Evolutionary conservation across 305 asterid species (phyloP).

Genomic region (Fraxinus paxiana): DNA sequence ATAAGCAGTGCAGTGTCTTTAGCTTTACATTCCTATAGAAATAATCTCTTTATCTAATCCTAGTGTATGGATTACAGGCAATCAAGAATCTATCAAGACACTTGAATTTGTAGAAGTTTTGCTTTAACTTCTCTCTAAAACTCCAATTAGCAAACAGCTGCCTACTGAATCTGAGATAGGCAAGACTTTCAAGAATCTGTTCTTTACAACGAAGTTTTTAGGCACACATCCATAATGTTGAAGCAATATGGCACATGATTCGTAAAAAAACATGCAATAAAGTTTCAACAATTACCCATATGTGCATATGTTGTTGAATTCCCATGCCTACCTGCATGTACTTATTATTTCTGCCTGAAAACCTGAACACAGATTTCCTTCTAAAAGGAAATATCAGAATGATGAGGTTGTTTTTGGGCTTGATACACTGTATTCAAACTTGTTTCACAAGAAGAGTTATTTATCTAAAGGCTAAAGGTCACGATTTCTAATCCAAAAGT

Average conservation of each 20-base stretch:
- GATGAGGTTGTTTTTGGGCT: conserved; percentile 3
- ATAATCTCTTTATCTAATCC: background rate
- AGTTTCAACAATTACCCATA: background rate
- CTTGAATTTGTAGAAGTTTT: background rate
- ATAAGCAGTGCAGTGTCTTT: background rate
- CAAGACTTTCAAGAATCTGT: background rate
- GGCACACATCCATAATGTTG: background rate
- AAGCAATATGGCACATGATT: background rate
- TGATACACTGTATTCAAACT: conserved; percentile 3
- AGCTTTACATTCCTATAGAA: background rate
- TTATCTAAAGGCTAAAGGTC: conserved; percentile 9
- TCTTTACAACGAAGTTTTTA: background rate
- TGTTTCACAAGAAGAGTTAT: conserved; percentile 7
- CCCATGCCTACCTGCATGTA: background rate
- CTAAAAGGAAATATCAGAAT: background rate
- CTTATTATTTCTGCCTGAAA: background rate
- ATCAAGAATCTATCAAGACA: background rate
- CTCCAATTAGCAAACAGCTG: background rate
- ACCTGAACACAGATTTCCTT: background rate
- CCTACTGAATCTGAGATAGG: background rate
- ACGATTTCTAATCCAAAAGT: background rate
- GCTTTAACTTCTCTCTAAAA: background rate
- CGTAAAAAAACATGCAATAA: background rate
- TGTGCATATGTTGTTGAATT: background rate
- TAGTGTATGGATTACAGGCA: background rate